These are phyloP conservation scores for Linanthus parryae DNA, from an alignment of 148 eudicot species.

Conservation along the genomic window DNA sequence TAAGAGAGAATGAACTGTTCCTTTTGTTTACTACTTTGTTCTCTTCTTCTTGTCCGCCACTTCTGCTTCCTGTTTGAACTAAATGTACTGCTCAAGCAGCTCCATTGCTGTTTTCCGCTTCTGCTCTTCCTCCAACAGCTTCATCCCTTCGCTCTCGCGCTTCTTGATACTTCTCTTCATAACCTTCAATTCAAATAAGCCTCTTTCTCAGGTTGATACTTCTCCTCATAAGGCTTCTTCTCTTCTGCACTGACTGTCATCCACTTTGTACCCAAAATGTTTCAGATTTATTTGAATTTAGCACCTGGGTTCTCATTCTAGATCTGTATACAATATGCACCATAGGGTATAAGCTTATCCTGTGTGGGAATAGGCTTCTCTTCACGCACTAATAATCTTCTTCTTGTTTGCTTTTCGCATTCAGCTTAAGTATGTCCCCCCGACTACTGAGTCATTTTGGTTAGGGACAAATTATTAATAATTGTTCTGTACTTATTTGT, in stretches of 20 bases:
- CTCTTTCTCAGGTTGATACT: slow-evolving; percentile 72
- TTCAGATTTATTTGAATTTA: slow-evolving; percentile 74
- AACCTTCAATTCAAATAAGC: slow-evolving; percentile 78
- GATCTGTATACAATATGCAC: slow-evolving; percentile 40
- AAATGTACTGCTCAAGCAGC: slow-evolving; percentile 83
- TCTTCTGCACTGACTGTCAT: slow-evolving; percentile 70
- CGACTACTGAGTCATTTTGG: no score
- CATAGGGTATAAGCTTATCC: no score
- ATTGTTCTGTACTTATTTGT: no score
- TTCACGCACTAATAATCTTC: no score
- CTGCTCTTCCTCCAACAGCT: slow-evolving; percentile 77
- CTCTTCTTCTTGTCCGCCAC: slow-evolving; percentile 67
- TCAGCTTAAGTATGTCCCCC: no score
- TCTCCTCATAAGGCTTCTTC: slow-evolving; percentile 90
- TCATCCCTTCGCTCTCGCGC: slow-evolving; percentile 85
- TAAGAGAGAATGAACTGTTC: no score
- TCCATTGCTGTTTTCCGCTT: slow-evolving; percentile 89
- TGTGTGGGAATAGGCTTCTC: no score
- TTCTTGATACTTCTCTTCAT: slow-evolving; percentile 66
- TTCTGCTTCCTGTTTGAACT: slow-evolving; percentile 64
- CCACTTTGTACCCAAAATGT: slow-evolving; percentile 79
- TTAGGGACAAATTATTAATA: no score
- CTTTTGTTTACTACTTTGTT: slow-evolving; percentile 30
- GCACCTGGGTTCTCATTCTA: slow-evolving; percentile 77
- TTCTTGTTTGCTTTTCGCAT: no score